Evolutionary conservation across 345 rosid genomes (phyloP), one percentile per base, ranked within the genome.

Genomic region (Acer yangbiense): DNA sequence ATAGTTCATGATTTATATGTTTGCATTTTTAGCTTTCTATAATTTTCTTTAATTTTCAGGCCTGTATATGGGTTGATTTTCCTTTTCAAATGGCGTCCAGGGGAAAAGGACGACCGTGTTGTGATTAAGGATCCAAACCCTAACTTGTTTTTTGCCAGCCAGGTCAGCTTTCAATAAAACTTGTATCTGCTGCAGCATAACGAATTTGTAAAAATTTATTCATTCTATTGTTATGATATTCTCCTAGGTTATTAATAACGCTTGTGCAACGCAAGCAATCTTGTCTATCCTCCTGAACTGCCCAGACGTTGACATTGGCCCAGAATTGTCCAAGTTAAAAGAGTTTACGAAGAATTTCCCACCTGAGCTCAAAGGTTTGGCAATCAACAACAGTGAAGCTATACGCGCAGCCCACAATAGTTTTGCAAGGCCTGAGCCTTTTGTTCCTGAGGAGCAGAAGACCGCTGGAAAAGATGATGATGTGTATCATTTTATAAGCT

Each of bases 221-320:
- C 16, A 60, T 65, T 39, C 29, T 69, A 9, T 35, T 54, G 3
- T 2, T 65, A 29, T 77, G 35, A 11, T 70, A 27, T 44, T 76
- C 69, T 67, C 67, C 27, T 66, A 95, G 98, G 99, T 96, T 27
- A 96, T 96, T 65, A 96, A 94, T 79, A 94, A 96, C 87, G 99
- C 99, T 58, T 96, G 99, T 87, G 99, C 99, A 66, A 96, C 98
- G 17, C 99, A 96, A 88, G 98, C 99, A 7, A 96, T 96, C 77
- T 75, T 96, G 74, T 93, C 99, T 9, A 90, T 94, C 84, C 90
- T 96, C 73, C 68, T 96, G 92, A 96, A 96, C 83, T 89, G 93
- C 80, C 87, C 97, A 9, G 98, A 91, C 23, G 86, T 96, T 23
- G 99, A 94, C 72, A 89, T 94, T 43, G 99, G 99, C 64, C 94